These are phyloP conservation scores for Microdochium trichocladiopsis DNA, from an alignment of 2,329 filamentous ascomycete genomes.

Conservation along the genomic window DNA sequence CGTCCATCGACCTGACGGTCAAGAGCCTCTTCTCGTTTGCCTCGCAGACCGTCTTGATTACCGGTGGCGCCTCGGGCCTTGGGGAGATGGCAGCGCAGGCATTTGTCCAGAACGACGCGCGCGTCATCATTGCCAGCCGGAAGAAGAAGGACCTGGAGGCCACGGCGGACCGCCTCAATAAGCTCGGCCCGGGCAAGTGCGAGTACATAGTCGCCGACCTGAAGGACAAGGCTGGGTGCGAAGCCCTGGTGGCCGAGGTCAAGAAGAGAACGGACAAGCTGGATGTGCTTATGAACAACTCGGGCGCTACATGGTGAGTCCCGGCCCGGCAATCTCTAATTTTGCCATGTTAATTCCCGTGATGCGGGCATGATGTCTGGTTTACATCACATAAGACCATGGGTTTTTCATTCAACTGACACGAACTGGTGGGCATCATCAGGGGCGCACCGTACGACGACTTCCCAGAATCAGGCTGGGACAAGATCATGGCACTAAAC, in stretches of 20 bases:
- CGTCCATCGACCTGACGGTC: slow-evolving; percentile 1
- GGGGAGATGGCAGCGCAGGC: slow-evolving; percentile 6
- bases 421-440: too few relatives aligned
- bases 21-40: slow-evolving; percentile 2
- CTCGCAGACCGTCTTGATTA: slow-evolving; percentile 2
- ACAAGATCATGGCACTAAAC: slow-evolving; percentile 7
- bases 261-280: slow-evolving; percentile 1
- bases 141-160: slow-evolving; percentile 4
- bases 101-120: slow-evolving; percentile 5
- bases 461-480: slow-evolving; percentile 5
- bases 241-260: slow-evolving; percentile 3
- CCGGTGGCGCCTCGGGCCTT: slow-evolving; percentile 5
- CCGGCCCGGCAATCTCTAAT: background rate
- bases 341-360: background rate
- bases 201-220: slow-evolving; percentile 6
- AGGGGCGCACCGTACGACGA: slow-evolving; percentile 5
- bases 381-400: too few relatives aligned
- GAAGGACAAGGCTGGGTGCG: slow-evolving; percentile 5
- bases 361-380: background rate
- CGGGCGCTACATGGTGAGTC: slow-evolving; percentile 3
- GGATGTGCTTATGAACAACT: slow-evolving; percentile 6
- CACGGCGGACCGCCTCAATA: slow-evolving; percentile 3
- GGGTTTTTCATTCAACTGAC: too few relatives aligned
- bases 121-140: slow-evolving; percentile 5
- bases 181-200: slow-evolving; percentile 2